Percentiles rank a stretch among this genome's conserved stretches.
phyloP scores from a whole-genome alignment of 257 asterid genomes.

The Vinca minor region DNA sequence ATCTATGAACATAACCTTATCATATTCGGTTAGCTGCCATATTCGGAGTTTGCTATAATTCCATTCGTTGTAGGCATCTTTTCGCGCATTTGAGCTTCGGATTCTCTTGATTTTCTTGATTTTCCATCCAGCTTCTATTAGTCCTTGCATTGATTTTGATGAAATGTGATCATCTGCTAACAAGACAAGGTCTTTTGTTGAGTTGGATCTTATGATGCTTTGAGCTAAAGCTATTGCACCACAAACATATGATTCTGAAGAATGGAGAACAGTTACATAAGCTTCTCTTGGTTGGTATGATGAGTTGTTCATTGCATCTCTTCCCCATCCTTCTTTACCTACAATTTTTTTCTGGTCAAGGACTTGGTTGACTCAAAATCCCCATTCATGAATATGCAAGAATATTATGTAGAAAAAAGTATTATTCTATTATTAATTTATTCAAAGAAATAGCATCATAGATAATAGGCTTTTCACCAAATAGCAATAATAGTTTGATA shows the following conservation, averaged over 20 bases:
- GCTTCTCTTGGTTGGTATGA: conserved; percentile 28
- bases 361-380: too few species aligned
- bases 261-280: conserved; percentile 32
- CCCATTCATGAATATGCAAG: neutral
- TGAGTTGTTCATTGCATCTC: neutral
- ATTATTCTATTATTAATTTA: too few species aligned
- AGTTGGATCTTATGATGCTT: conserved; percentile 26
- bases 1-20: conserved; percentile 56
- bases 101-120: conserved; percentile 27
- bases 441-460: too few species aligned
- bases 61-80: conserved; percentile 62
- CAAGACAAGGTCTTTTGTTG: conserved; percentile 34
- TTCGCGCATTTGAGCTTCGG: conserved; percentile 28
- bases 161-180: conserved; percentile 30
- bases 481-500: too few species aligned
- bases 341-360: neutral
- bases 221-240: conserved; percentile 44
- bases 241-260: conserved; percentile 39
- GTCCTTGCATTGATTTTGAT: conserved; percentile 16
- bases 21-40: conserved; percentile 65
- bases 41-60: conserved; percentile 81
- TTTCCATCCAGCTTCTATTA: conserved; percentile 35
- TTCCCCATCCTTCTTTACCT: conserved; percentile 22
- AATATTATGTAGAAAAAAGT: too few species aligned
- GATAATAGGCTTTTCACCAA: too few species aligned